Percentiles rank a stretch among this genome's conserved stretches.
Conservation (phyloP, 805 yeast genomes). For the Myxozyma geophila region DNA sequence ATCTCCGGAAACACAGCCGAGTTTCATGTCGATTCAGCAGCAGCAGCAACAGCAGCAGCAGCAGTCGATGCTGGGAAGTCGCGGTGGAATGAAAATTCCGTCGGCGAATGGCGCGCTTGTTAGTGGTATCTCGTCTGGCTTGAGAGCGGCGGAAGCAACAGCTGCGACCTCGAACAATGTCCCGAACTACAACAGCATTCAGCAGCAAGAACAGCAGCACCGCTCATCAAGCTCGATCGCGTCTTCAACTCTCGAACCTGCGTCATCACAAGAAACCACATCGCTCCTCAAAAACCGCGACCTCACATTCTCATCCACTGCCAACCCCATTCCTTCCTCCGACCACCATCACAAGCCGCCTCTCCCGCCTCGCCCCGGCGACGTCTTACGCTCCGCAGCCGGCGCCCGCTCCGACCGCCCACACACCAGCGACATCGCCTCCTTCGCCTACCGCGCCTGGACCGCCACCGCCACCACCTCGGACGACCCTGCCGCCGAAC, state of each 20-base stretch:
- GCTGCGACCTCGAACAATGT: neutral
- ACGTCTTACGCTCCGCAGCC: slow-evolving; percentile 7
- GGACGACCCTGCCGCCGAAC: slow-evolving; percentile 5
- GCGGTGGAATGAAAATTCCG: neutral
- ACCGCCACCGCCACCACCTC: slow-evolving; percentile 10
- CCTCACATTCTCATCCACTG: neutral
- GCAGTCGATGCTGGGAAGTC: neutral
- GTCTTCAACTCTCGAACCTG: neutral
- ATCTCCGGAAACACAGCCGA: slow-evolving; percentile 4
- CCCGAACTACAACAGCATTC: slow-evolving; percentile 13
- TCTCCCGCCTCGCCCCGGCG: slow-evolving; percentile 27
- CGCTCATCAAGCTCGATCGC: neutral
- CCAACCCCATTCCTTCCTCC: neutral
- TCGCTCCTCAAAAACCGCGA: neutral
- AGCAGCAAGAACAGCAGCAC: slow-evolving; percentile 1
- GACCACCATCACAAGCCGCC: slow-evolving; percentile 7
- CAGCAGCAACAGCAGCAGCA: slow-evolving; percentile 12
- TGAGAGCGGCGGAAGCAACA: slow-evolving; percentile 1
- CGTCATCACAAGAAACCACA: neutral
- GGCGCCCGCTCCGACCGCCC: slow-evolving; percentile 2
- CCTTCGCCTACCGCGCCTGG: slow-evolving; percentile 31
- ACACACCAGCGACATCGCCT: slow-evolving; percentile 23
- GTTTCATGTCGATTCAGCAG: slow-evolving; percentile 16
- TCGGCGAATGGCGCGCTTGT: neutral
- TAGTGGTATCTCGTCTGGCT: neutral